Evolutionary conservation across 306 rosid genomes (phyloP).

Genomic region (Gastrolobium bilobum): DNA sequence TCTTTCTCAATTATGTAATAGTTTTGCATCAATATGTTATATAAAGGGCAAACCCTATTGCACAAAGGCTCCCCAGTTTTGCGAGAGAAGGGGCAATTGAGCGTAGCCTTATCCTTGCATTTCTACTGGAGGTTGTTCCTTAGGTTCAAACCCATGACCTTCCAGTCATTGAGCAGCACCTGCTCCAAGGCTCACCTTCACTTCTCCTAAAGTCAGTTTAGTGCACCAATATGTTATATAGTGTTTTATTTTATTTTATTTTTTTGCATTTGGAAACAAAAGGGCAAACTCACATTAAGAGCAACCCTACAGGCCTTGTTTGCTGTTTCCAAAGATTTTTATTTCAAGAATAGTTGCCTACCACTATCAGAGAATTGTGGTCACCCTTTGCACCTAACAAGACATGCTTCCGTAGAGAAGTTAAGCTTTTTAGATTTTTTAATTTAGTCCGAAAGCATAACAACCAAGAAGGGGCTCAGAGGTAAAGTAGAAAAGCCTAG

Average conservation of each 20-base stretch:
- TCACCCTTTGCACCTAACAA: constrained; percentile 32
- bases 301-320: constrained; percentile 11
- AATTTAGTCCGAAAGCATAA: constrained; percentile 22
- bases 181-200: no score
- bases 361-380: neutral
- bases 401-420: constrained; percentile 19
- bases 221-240: no score
- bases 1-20: neutral
- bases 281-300: constrained; percentile 16
- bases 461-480: neutral
- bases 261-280: constrained; percentile 7
- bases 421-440: neutral
- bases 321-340: neutral
- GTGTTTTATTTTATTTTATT: no score
- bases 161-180: no score
- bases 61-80: no score
- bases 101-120: no score
- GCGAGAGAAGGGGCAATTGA: no score
- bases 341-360: neutral
- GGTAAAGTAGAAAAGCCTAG: constrained; percentile 3
- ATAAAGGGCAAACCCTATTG: neutral
- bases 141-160: no score
- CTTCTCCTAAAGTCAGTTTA: no score
- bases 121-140: no score
- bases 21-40: neutral